Conservation (phyloP, 2,329 filamentous ascomycete species). For the Triangularia setosa region DNA sequence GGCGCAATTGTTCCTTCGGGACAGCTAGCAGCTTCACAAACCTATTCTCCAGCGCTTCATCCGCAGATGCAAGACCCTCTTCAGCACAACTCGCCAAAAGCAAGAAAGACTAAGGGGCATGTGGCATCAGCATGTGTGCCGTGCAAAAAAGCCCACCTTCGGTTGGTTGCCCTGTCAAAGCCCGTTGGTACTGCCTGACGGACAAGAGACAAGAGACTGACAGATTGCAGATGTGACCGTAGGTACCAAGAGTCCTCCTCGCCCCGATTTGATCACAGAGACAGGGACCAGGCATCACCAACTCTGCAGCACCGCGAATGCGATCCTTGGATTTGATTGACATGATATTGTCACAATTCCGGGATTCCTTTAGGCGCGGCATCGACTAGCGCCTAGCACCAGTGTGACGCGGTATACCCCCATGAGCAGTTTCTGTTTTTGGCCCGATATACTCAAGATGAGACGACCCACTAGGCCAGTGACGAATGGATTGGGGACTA, state of each 20-base stretch:
- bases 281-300: slow-evolving; percentile 20
- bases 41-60: slow-evolving; percentile 30
- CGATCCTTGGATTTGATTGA: slow-evolving; percentile 26
- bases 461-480: slow-evolving; percentile 19
- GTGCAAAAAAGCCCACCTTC: slow-evolving; percentile 78
- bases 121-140: slow-evolving; percentile 82
- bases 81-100: slow-evolving; percentile 53
- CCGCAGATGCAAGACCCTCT: slow-evolving; percentile 39
- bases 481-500: neutral
- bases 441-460: slow-evolving; percentile 25
- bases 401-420: slow-evolving; percentile 26
- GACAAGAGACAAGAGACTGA: slow-evolving; percentile 34
- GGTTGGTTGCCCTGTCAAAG: slow-evolving; percentile 38
- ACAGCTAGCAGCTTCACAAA: slow-evolving; percentile 33
- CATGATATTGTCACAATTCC: slow-evolving; percentile 28
- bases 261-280: slow-evolving; percentile 23
- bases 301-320: slow-evolving; percentile 23
- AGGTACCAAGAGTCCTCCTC: slow-evolving; percentile 39
- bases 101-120: slow-evolving; percentile 71
- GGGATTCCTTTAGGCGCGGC: slow-evolving; percentile 27
- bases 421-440: slow-evolving; percentile 20
- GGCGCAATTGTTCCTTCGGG: slow-evolving; percentile 25
- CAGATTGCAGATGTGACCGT: slow-evolving; percentile 56
- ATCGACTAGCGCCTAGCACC: slow-evolving; percentile 26
- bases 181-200: neutral